phyloP scores from a whole-genome alignment of 805 yeast species.

The Debaryomyces maramus region DNA sequence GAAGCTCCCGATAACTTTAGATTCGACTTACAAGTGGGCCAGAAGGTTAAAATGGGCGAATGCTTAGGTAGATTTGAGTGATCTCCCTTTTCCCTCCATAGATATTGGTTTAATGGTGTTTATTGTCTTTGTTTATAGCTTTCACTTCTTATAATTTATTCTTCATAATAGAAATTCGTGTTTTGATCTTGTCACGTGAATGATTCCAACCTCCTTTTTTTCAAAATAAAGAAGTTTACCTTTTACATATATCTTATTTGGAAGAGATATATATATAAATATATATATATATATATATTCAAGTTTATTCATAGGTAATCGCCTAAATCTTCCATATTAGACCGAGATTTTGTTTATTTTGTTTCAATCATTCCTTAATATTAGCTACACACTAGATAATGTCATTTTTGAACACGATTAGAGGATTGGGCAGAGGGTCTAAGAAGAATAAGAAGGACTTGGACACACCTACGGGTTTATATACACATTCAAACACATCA shows the following conservation, averaged over 20 bases:
- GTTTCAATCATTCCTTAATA: too few relatives aligned
- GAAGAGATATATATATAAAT: too few relatives aligned
- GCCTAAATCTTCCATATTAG: too few relatives aligned
- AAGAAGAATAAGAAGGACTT: conserved; percentile 44
- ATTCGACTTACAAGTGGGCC: conserved; percentile 70
- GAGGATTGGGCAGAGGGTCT: conserved; percentile 48
- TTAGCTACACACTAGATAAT: too few relatives aligned
- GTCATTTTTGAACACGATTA: conserved; percentile 49
- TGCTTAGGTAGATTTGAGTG: conserved; percentile 53
- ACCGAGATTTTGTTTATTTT: too few relatives aligned
- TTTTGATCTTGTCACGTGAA: conserved; percentile 2
- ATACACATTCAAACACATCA: conserved; percentile 30
- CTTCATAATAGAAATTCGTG: neutral
- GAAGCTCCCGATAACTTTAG: conserved; percentile 87
- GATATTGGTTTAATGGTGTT: neutral
- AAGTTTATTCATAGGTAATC: conserved; percentile 44
- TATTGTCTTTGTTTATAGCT: neutral
- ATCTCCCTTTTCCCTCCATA: neutral
- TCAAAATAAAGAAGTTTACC: neutral
- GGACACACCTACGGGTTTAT: conserved; percentile 31
- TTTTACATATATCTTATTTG: too few relatives aligned
- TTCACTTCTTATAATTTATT: neutral
- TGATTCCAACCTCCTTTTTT: neutral
- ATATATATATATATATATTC: too few relatives aligned
- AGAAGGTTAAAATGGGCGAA: conserved; percentile 84